These are phyloP conservation scores for Cladosporium sp. DNA, from an alignment of 2,329 filamentous ascomycete genomes.

Conservation along the genomic window DNA sequence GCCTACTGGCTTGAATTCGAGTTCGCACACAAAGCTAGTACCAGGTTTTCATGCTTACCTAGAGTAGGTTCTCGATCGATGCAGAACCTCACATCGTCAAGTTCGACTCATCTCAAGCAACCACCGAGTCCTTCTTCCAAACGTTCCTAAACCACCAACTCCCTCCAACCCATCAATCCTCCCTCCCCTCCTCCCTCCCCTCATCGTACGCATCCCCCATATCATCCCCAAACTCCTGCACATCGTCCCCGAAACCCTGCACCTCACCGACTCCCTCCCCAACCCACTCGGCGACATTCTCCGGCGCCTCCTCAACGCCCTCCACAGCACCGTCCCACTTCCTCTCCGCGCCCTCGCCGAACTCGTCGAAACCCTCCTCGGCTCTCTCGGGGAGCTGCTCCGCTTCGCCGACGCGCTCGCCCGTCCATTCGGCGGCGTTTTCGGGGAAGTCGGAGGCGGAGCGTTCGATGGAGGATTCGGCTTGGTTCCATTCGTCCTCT, in stretches of 20 bases:
- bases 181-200: constrained; percentile 33
- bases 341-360: constrained; percentile 31
- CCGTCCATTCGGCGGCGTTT: constrained; percentile 34
- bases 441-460: constrained; percentile 40
- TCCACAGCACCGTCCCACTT: constrained; percentile 30
- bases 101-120: too few relatives aligned
- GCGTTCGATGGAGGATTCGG: constrained; percentile 21
- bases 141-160: too few relatives aligned
- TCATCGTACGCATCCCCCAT: constrained; percentile 43
- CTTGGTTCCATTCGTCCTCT: constrained; percentile 17
- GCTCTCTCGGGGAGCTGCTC: constrained; percentile 36
- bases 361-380: constrained; percentile 30
- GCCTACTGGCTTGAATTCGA: too few relatives aligned
- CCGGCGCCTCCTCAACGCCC: constrained; percentile 34
- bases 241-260: constrained; percentile 40
- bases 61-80: too few relatives aligned
- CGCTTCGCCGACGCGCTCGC: constrained; percentile 31
- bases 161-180: constrained; percentile 18
- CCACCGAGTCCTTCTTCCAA: too few relatives aligned
- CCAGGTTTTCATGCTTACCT: too few relatives aligned
- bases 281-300: constrained; percentile 33
- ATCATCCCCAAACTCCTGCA: constrained; percentile 36
- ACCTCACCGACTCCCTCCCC: constrained; percentile 42
- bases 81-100: too few relatives aligned
- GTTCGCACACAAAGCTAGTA: too few relatives aligned